Evolutionary conservation across 352 stramenopile species (phyloP).

Genomic region (Pythium coloratum): DNA sequence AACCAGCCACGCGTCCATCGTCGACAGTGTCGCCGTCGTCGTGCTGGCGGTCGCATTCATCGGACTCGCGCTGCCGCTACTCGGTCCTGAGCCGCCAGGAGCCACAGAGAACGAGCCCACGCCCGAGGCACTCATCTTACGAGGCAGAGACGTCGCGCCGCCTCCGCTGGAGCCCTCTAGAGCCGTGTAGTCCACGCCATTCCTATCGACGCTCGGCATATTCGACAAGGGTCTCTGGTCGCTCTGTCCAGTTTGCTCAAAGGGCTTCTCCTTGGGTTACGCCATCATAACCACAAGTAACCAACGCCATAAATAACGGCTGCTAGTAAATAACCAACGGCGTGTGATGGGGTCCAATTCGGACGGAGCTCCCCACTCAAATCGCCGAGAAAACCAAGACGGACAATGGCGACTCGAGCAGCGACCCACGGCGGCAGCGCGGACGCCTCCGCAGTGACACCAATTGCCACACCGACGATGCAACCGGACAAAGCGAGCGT

Average conservation of each 20-base stretch:
- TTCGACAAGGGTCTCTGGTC: not conserved
- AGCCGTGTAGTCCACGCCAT: constrained; percentile 2
- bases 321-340: constrained; percentile 14
- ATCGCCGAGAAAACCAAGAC: not conserved
- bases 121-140: constrained; percentile 7
- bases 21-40: not conserved
- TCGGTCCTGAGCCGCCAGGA: constrained; percentile 1
- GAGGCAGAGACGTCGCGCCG: not conserved
- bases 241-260: not conserved
- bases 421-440: constrained; percentile 5
- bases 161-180: not conserved
- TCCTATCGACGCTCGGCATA: constrained; percentile 13
- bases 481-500: not conserved
- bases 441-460: constrained; percentile 10
- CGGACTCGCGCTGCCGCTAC: constrained; percentile 14
- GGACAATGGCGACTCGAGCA: constrained; percentile 15
- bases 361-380: not conserved
- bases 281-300: not conserved
- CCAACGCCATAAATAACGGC: constrained; percentile 5
- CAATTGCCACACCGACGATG: not conserved
- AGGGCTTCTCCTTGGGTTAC: constrained; percentile 4
- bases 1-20: constrained; percentile 60
- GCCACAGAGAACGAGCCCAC: constrained; percentile 11
- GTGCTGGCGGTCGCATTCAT: not conserved
- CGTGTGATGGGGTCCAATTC: constrained; percentile 10